These are phyloP conservation scores for Microdochium nivale DNA, from an alignment of 2,329 filamentous ascomycete species.

Conservation along the genomic window DNA sequence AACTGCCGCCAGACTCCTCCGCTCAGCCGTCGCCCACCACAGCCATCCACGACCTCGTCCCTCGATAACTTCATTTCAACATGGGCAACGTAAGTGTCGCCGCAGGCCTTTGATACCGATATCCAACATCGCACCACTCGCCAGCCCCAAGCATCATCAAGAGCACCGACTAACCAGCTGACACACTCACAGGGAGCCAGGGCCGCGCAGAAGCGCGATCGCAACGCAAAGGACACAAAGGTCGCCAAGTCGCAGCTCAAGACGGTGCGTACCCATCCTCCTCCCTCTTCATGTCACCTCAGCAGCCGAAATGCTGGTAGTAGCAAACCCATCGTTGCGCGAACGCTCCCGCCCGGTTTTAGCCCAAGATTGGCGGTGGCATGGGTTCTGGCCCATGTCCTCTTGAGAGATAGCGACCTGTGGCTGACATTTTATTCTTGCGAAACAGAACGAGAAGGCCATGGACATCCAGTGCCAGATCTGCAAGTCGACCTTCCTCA, in stretches of 20 bases:
- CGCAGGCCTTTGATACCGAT: neutral
- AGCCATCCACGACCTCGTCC: neutral
- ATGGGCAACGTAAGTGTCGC: slow-evolving; percentile 13
- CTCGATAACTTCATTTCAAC: slow-evolving; percentile 1
- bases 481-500: slow-evolving; percentile 73
- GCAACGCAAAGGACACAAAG: slow-evolving; percentile 55
- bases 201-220: slow-evolving; percentile 64
- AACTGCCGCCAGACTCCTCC: too few species aligned
- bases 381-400: too few species aligned
- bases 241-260: slow-evolving; percentile 61
- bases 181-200: slow-evolving; percentile 45
- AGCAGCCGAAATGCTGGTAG: too few species aligned
- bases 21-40: neutral
- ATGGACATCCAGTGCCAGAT: slow-evolving; percentile 69
- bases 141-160: too few species aligned
- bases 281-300: too few species aligned
- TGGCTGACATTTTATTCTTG: neutral
- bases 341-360: too few species aligned
- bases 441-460: slow-evolving; percentile 57
- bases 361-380: too few species aligned
- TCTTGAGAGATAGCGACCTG: too few species aligned
- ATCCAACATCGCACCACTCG: neutral
- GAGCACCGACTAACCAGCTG: slow-evolving; percentile 5
- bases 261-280: slow-evolving; percentile 39
- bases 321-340: too few species aligned